phyloP scores from a whole-genome alignment of 164 flowering plant genomes.

The Nymphaea thermarum region DNA sequence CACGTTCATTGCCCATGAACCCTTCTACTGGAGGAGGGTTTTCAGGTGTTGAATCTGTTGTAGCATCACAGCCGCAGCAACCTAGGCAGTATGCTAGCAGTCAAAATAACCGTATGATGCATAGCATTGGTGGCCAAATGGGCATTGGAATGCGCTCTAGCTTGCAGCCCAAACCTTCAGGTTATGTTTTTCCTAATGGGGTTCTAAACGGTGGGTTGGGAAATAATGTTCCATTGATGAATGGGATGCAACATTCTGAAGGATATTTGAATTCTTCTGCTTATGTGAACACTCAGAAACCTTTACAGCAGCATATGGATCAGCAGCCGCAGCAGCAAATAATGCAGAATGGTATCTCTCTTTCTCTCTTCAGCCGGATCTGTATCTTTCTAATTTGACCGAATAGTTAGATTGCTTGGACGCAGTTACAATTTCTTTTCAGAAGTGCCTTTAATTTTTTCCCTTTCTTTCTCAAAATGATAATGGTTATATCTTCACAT shows the following conservation, averaged over 20 bases:
- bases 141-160: conserved; percentile 56
- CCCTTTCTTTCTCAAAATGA: not conserved
- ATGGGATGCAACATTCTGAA: conserved; percentile 54
- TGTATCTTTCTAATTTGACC: not conserved
- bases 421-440: not conserved
- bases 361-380: conserved; percentile 4
- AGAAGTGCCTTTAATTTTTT: not conserved
- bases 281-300: conserved; percentile 41
- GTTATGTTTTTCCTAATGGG: conserved; percentile 57
- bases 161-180: conserved; percentile 43
- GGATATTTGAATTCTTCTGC: conserved; percentile 36
- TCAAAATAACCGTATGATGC: conserved; percentile 67
- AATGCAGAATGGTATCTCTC: conserved; percentile 33
- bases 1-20: conserved; percentile 37
- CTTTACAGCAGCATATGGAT: conserved; percentile 46
- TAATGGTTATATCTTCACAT: not conserved
- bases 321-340: conserved; percentile 44
- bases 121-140: conserved; percentile 58
- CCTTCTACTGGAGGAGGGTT: conserved; percentile 38
- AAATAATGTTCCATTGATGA: conserved; percentile 42
- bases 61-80: conserved; percentile 47
- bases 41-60: conserved; percentile 51
- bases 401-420: not conserved
- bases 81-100: conserved; percentile 53
- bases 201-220: conserved; percentile 52